Evolutionary conservation across 2,329 filamentous ascomycete genomes (phyloP), one percentile per base, ranked within the genome.

Genomic region (Aspergillus sp.): DNA sequence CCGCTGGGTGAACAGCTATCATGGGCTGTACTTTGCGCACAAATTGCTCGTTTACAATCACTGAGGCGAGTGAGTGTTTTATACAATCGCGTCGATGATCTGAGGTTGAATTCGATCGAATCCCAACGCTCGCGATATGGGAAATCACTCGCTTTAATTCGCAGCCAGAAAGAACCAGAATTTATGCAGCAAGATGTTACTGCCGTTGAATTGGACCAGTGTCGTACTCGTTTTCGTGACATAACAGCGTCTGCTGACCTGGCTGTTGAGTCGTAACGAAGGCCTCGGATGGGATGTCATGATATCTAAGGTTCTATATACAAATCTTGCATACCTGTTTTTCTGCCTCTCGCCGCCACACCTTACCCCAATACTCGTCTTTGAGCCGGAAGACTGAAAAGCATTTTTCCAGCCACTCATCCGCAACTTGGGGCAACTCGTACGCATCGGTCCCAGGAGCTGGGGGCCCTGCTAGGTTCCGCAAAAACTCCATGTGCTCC

Each of bases 401-500:
- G 15, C 50, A 60, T 45, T 60, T 56, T 14, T 68, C 65, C 33
- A 55, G 58, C 73, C 73, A 75, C 21, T 67, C 66, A 11, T 72
- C 67, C 8, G 77, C 72, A 55, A 76, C 78, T 1, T 65, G 66
- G 4, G 75, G 73, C 40, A 80, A 61, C 6, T 62, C 59, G 15
- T 76, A 70, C 1, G 72, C 74, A 0, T 67, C 70, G 1, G 73
- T 76, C 2, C 70, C 76, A 5, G 67, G 58, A 1, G 70, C 70
- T 14, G 77, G 75, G 1, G 75, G 68, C 0, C 77, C 77, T 2
- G 77, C 77, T 15, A 79, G 66, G 1, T 61, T 64, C 2, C 73
- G 65, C 39, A 79, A 61, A 15, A 74, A 71, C 53, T 75, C 73
- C 53, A 78, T 79, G 56, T 75, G 78, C 0, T 67, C 68, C 17